A percentile compares a stretch with the other conserved stretches of the same genome.
These are phyloP conservation scores for Colletotrichum sublineola DNA, from an alignment of 2,329 filamentous ascomycete genomes.

Conservation along the genomic window DNA sequence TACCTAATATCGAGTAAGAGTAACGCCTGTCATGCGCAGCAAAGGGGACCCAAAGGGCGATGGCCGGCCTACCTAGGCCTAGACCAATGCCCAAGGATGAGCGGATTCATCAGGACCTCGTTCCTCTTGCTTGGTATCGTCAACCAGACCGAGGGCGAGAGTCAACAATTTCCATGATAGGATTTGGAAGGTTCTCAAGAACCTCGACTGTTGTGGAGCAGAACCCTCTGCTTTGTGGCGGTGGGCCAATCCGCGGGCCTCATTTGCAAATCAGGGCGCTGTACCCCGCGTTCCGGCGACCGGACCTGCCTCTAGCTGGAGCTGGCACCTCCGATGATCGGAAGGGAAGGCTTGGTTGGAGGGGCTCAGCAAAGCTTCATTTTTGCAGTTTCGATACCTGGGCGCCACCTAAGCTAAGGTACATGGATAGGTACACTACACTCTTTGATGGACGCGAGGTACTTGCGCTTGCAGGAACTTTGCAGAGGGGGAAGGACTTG, in stretches of 20 bases:
- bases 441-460: neutral
- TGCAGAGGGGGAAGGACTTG: slow-evolving; percentile 24
- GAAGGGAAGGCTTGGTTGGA: slow-evolving; percentile 29
- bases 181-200: slow-evolving; percentile 33
- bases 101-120: neutral
- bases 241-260: slow-evolving; percentile 47
- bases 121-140: slow-evolving; percentile 3
- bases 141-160: neutral
- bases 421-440: neutral
- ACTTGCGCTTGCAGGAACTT: slow-evolving; percentile 30
- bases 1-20: neutral
- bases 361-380: slow-evolving; percentile 25
- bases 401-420: too few relatives aligned
- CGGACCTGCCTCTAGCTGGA: slow-evolving; percentile 45
- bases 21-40: neutral
- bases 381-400: slow-evolving; percentile 1
- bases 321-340: slow-evolving; percentile 51
- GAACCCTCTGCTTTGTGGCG: slow-evolving; percentile 22
- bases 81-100: slow-evolving; percentile 6
- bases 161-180: slow-evolving; percentile 17
- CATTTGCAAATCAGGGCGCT: slow-evolving; percentile 51
- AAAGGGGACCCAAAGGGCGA: neutral
- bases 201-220: slow-evolving; percentile 1
- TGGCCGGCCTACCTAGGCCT: too few relatives aligned
- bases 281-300: slow-evolving; percentile 55